phyloP scores from a whole-genome alignment of 768 basidiomycete species.

The Boletus subcaerulescens region DNA sequence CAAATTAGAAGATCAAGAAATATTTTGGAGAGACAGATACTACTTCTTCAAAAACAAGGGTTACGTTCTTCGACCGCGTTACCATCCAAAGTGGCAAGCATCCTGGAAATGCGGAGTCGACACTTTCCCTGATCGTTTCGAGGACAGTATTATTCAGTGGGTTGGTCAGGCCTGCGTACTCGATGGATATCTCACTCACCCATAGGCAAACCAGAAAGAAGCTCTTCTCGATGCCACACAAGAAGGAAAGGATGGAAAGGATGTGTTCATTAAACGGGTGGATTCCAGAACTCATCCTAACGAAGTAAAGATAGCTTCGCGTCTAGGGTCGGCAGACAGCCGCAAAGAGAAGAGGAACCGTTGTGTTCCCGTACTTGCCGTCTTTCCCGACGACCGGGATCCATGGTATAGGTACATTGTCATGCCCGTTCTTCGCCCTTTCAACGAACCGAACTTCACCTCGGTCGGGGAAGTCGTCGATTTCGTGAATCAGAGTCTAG shows the following conservation, averaged over 20 bases:
- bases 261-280: slow-evolving; percentile 16
- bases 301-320: slow-evolving; percentile 4
- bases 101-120: slow-evolving; percentile 22
- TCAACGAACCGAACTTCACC: slow-evolving; percentile 22
- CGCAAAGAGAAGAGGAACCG: slow-evolving; percentile 9
- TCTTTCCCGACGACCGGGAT: no score
- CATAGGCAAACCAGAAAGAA: not conserved
- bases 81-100: slow-evolving; percentile 26
- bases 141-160: slow-evolving; percentile 11
- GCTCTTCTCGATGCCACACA: slow-evolving; percentile 11
- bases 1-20: not conserved
- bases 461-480: slow-evolving; percentile 26
- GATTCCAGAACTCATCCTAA: not conserved
- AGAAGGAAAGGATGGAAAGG: not conserved
- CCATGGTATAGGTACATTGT: no score
- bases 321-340: not conserved
- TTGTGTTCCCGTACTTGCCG: no score
- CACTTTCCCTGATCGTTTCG: not conserved
- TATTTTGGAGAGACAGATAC: slow-evolving; percentile 19
- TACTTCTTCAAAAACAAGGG: slow-evolving; percentile 18
- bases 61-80: slow-evolving; percentile 25
- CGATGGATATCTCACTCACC: not conserved
- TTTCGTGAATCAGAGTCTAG: slow-evolving; percentile 28
- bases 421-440: slow-evolving; percentile 24
- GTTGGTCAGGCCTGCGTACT: not conserved